Evolutionary conservation across 2,329 filamentous ascomycete genomes (phyloP).

Genomic region (Trichoderma arundinaceum): DNA sequence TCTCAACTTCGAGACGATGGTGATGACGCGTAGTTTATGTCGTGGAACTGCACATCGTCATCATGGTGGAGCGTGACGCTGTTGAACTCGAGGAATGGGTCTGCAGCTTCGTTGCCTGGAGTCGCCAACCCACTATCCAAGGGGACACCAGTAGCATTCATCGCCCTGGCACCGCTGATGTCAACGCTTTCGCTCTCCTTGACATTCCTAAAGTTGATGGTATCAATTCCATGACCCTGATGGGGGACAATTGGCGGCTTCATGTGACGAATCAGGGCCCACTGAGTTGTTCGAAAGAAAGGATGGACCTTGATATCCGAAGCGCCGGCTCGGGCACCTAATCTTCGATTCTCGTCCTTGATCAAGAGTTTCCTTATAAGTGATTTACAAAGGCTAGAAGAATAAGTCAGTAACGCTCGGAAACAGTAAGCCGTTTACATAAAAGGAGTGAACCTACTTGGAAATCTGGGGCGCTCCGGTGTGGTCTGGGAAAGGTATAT

Average conservation of each 20-base stretch:
- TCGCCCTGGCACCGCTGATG: constrained; percentile 65
- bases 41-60: constrained; percentile 69
- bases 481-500: constrained; percentile 94
- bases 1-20: constrained; percentile 6
- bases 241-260: constrained; percentile 97
- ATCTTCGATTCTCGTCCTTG: constrained; percentile 92
- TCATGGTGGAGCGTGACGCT: constrained; percentile 97
- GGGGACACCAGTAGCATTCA: constrained; percentile 75
- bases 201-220: constrained; percentile 95
- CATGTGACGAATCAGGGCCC: constrained; percentile 96
- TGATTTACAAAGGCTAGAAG: constrained; percentile 86
- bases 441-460: constrained; percentile 68
- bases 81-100: constrained; percentile 99
- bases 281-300: constrained; percentile 95
- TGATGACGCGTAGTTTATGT: constrained; percentile 35
- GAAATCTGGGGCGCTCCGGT: constrained; percentile 83
- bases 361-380: constrained; percentile 95
- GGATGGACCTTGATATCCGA: constrained; percentile 96
- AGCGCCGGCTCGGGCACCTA: constrained; percentile 91
- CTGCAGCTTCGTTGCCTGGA: constrained; percentile 77
- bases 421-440: neutral
- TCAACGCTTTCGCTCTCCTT: constrained; percentile 98
- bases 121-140: constrained; percentile 85
- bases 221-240: constrained; percentile 87
- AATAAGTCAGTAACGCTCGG: neutral